phyloP scores from a whole-genome alignment of 441 rosid species.

The Euphorbia celastroides region DNA sequence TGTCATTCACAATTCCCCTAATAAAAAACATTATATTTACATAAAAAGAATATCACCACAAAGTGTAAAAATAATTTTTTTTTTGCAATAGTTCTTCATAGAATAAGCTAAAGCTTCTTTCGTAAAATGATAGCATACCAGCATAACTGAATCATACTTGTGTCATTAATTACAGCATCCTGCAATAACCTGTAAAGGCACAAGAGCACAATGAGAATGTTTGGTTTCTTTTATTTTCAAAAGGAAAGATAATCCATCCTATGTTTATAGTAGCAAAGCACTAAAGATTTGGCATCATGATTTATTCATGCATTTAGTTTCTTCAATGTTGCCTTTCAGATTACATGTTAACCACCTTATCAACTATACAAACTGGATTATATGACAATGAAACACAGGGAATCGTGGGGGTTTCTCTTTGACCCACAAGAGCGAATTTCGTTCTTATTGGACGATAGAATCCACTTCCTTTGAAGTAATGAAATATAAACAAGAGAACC shows the following conservation, averaged over 20 bases:
- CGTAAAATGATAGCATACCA: slow-evolving; percentile 45
- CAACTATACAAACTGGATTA: neutral
- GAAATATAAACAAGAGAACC: slow-evolving; percentile 2
- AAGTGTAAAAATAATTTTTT: neutral
- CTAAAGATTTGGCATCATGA: neutral
- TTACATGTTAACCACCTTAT: neutral
- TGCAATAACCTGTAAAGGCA: slow-evolving; percentile 54
- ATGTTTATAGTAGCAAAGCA: neutral
- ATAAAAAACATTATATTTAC: neutral
- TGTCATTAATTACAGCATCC: slow-evolving; percentile 74
- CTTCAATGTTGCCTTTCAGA: neutral
- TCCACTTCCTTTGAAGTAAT: neutral
- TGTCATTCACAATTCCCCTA: slow-evolving; percentile 97
- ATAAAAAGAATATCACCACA: neutral
- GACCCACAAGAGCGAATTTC: neutral
- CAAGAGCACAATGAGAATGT: neutral
- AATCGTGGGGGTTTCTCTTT: neutral
- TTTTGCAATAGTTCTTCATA: neutral
- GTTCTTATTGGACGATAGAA: neutral
- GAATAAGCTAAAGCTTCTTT: neutral
- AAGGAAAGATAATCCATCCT: neutral
- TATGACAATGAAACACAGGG: neutral
- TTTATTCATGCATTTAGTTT: neutral
- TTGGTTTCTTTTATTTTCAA: neutral
- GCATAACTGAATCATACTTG: slow-evolving; percentile 60